Base-by-base conservation (phyloP, 768 basidiomycete species). In the Phlebiopsis gigantea region DNA sequence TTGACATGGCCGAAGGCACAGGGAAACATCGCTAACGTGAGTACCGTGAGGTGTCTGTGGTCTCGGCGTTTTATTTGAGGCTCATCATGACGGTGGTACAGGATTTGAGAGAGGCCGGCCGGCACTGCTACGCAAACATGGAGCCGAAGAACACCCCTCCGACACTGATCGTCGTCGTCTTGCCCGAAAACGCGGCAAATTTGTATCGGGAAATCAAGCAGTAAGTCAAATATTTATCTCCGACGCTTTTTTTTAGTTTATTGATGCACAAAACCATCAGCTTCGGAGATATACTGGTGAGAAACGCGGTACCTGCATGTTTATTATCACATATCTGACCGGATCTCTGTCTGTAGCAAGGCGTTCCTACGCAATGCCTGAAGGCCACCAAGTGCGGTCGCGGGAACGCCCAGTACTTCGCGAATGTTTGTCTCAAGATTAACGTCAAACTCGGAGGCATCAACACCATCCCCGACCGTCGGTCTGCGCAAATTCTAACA, bases 391-490 rank as follows among this genome's bases (percentile, higher is more conserved):
- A 90, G 63, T 87, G 86, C 64, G 77, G 71, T 60, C 72, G 78
- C 4, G 88, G 86, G 0, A 90, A 84, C 58, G 69, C 80, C 0
- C 90, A 92, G 43, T 92, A 91, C 62, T 92, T 77, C 57, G 89
- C 89, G 0, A 92, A 91, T 59, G 85, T 90, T 6, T 83, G 80
- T 61, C 68, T 92, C 29, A 92, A 92, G 67, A 77, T 92, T 62
- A 92, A 92, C 58, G 90, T 90, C 19, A 92, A 92, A 68, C 75
- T 91, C 0, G 90, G 90, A 10, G 90, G 90, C 1, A 86, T 90
- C 66, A 93, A 93, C 66, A 80, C 82, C 1, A 76, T 93, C 28
- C 89, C 89, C 0, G 85, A 89, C 51, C 78, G 86, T 0, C 73
- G 77, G 10, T 85, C 84, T 0, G 84, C 87, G 1, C 74, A 79